These are phyloP conservation scores for Gleditsia sinensis DNA, from an alignment of 306 rosid genomes.

Conservation along the genomic window DNA sequence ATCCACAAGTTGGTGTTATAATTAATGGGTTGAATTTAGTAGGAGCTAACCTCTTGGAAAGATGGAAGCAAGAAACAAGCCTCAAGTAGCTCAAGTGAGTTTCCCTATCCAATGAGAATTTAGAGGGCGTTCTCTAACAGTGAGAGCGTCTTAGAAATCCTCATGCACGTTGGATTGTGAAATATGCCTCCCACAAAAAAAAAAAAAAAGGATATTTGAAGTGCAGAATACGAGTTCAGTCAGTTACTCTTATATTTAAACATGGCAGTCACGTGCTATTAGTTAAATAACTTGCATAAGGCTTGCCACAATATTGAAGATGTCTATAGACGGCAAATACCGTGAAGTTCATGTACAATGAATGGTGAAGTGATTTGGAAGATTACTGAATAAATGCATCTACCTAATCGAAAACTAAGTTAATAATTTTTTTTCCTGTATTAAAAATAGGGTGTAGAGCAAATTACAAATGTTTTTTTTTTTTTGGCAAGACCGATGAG, in stretches of 20 bases:
- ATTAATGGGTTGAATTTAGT: neutral
- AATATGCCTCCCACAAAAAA: no score
- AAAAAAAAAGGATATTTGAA: neutral
- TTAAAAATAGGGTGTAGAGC: conserved; percentile 29
- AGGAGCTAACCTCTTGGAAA: no score
- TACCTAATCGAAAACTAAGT: neutral
- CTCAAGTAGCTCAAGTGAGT: no score
- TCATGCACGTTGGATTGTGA: neutral
- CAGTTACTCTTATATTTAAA: neutral
- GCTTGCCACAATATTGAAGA: neutral
- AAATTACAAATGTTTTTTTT: conserved; percentile 36
- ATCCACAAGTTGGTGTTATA: neutral
- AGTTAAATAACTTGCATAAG: neutral
- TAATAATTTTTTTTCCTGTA: conserved; percentile 28
- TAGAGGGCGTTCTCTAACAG: no score
- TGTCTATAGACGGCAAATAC: no score
- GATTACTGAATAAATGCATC: neutral
- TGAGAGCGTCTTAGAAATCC: neutral
- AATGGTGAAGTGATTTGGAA: neutral
- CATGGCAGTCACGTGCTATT: neutral
- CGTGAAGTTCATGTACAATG: no score
- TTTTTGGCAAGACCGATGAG: conserved; percentile 40
- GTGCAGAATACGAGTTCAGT: neutral
- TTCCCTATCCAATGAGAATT: no score
- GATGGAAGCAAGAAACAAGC: no score